Evolutionary conservation across 2,329 filamentous ascomycete species (phyloP), one percentile per base, ranked within the genome.

Genomic region (Fusarium cicatricum): DNA sequence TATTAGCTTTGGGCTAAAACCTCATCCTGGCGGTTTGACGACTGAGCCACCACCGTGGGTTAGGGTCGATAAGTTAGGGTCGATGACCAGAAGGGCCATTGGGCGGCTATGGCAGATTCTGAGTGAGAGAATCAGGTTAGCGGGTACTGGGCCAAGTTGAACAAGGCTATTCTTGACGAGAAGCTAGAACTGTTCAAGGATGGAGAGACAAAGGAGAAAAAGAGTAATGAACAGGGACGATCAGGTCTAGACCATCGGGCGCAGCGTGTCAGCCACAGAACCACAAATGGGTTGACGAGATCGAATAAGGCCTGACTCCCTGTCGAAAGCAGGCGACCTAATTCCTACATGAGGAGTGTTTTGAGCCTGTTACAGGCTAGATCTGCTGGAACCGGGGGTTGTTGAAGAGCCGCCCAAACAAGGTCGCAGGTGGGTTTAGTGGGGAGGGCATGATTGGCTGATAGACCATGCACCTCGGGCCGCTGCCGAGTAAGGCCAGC

Each of bases 371-470:
- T 43, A 47, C 19, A 58, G 17, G 31, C 42, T 55, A 54, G 43
- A 42, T 49, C 41, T n/a, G 52, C 56, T 61, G 58, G 58, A n/a
- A 46, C 48, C 23, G 48, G 31, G 23, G 33, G n/a, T n/a, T 37
- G 33, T 37, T 42, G 28, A 55, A 47, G 51, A 52, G 37, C 48
- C 58, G 32, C 32, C 49, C 49, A 33, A 33, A 52, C 28, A 52
- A 37, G 51, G 57, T 60, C 62, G 51, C 62, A 66, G 62, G 58
- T 58, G 38, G 56, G 33, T 42, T 42, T 32, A 38, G 64, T 68
- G 64, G 66, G 40, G 42, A 23, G 15, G 11, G n/a, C 26, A 45
- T 58, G 62, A 69, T 65, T 69, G 66, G 66, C 43, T 45, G 42
- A 21, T 21, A 39, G 26, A 23, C 51, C 42, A 19, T 40, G 46